phyloP scores from a whole-genome alignment of 208 protist genomes.

The Wallacemonas rigidus region DNA sequence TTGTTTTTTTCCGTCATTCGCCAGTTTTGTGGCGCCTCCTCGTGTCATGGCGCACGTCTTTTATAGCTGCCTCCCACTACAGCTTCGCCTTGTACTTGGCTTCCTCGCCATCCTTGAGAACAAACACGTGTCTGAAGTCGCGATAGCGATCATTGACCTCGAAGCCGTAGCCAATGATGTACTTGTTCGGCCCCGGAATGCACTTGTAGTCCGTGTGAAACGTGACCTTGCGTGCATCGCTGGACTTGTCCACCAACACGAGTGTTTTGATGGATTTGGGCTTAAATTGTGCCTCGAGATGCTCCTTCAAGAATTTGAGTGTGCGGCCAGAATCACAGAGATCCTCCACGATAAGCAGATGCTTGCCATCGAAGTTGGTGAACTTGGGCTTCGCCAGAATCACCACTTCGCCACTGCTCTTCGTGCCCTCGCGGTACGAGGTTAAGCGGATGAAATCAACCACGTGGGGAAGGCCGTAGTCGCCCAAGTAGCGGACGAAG shows the following conservation, averaged over 20 bases:
- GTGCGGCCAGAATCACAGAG: constrained; percentile 87
- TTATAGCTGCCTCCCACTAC: constrained; percentile 10
- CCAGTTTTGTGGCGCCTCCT: not conserved
- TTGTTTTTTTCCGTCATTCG: constrained; percentile 13
- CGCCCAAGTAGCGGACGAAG: constrained; percentile 77
- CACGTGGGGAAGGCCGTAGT: constrained; percentile 69
- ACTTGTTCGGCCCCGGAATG: constrained; percentile 67
- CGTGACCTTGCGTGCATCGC: constrained; percentile 54
- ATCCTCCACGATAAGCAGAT: constrained; percentile 91
- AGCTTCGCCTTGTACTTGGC: constrained; percentile 62
- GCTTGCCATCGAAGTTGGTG: constrained; percentile 64
- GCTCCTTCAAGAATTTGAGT: constrained; percentile 56
- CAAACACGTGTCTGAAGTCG: constrained; percentile 78
- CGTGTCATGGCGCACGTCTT: too few relatives aligned
- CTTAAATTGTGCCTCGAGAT: constrained; percentile 38
- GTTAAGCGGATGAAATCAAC: constrained; percentile 86
- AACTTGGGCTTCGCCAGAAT: constrained; percentile 64
- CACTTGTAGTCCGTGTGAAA: constrained; percentile 66
- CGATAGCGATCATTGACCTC: constrained; percentile 91
- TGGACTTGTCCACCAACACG: constrained; percentile 83
- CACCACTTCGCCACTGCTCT: constrained; percentile 63
- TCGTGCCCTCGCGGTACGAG: constrained; percentile 72
- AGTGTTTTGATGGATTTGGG: constrained; percentile 69
- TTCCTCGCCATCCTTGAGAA: constrained; percentile 64
- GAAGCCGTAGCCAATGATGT: constrained; percentile 93